Conservation (phyloP, 2,329 filamentous ascomycete species). For the Sporothrix inflata region DNA sequence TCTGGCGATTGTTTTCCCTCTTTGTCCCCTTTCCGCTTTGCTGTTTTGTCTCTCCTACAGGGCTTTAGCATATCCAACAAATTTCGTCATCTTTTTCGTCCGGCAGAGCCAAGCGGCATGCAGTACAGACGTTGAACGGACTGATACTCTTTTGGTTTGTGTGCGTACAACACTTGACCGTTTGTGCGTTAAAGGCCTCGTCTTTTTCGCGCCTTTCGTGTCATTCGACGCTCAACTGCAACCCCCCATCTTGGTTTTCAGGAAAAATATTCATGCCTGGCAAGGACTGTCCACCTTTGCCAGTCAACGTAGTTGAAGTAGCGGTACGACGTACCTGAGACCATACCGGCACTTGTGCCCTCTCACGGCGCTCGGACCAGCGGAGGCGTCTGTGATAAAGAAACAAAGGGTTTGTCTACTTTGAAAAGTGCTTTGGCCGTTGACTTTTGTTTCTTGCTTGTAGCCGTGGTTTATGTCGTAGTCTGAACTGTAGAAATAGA, state of each 20-base stretch:
- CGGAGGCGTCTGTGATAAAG: not conserved
- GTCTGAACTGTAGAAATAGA: not conserved
- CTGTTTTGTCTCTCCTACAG: slow-evolving; percentile 11
- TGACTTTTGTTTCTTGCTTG: not conserved
- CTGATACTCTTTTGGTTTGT: not conserved
- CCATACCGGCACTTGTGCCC: not conserved
- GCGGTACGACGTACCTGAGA: not conserved
- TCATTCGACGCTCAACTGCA: not conserved
- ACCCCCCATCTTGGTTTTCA: not conserved
- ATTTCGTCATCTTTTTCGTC: not conserved
- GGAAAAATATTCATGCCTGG: not conserved
- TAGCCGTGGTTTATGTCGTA: not conserved
- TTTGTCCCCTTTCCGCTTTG: not conserved
- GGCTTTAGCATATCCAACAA: not conserved
- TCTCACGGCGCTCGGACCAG: not conserved
- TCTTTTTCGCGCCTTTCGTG: not conserved
- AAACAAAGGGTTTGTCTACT: not conserved
- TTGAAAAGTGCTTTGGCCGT: not conserved
- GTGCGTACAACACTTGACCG: not conserved
- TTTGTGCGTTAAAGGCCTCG: not conserved
- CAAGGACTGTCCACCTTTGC: not conserved
- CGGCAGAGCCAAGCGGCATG: not conserved
- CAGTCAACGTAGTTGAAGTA: not conserved
- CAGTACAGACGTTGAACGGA: not conserved
- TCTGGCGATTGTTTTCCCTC: not conserved